Conservation (phyloP, 1,284 basidiomycete genomes). For the Tilletia setariae region DNA sequence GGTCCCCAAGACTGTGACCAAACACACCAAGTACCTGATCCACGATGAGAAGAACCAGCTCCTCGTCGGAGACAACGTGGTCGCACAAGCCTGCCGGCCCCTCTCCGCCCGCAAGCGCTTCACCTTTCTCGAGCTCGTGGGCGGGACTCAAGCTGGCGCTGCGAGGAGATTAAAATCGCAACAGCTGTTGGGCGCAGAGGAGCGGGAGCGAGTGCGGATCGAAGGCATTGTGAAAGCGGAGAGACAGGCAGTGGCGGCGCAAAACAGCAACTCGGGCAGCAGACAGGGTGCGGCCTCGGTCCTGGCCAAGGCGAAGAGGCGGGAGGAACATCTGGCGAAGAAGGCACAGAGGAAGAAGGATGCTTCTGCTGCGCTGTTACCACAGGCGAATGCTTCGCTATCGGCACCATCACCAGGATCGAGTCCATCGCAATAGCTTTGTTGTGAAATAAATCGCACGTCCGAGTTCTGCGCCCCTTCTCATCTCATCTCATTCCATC, state of each 20-base stretch:
- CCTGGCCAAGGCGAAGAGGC: not conserved
- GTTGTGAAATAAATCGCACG: too few species aligned
- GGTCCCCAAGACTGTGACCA: slow-evolving; percentile 38
- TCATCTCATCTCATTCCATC: too few species aligned
- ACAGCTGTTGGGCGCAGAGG: slow-evolving; percentile 37
- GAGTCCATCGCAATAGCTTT: too few species aligned
- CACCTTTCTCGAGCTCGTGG: slow-evolving; percentile 35
- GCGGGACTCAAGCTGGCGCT: slow-evolving; percentile 21
- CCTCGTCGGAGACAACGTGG: slow-evolving; percentile 44
- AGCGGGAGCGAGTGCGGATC: slow-evolving; percentile 43
- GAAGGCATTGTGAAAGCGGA: slow-evolving; percentile 20
- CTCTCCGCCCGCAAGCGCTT: slow-evolving; percentile 48
- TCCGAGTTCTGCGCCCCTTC: too few species aligned
- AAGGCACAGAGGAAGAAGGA: too few species aligned
- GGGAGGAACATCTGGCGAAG: not conserved
- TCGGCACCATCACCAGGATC: too few species aligned
- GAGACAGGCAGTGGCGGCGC: not conserved
- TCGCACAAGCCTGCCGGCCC: slow-evolving; percentile 44
- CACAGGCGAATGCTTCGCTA: too few species aligned
- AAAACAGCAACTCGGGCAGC: too few species aligned
- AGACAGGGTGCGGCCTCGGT: too few species aligned
- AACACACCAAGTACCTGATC: slow-evolving; percentile 50
- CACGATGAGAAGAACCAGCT: slow-evolving; percentile 42
- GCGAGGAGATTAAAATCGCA: slow-evolving; percentile 30
- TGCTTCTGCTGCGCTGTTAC: too few species aligned